Evolutionary conservation across 139 green algal genomes (phyloP).

Genomic region (Chlorella sp.): DNA sequence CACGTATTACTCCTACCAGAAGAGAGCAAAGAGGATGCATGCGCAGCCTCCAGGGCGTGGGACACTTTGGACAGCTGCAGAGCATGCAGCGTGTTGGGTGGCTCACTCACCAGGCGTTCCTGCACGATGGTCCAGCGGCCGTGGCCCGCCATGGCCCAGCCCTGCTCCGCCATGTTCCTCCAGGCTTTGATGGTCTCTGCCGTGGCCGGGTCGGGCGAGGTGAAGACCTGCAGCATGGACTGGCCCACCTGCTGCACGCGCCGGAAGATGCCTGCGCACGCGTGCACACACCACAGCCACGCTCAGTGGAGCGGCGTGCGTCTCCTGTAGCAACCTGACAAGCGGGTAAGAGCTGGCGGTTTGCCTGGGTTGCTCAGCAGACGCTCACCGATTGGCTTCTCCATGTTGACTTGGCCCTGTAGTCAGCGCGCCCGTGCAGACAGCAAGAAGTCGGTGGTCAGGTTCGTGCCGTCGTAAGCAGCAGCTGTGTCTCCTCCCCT

Average conservation of each 20-base stretch:
- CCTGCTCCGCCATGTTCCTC: constrained; percentile 19
- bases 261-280: constrained; percentile 6
- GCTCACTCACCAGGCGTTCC: constrained; percentile 31
- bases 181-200: constrained; percentile 14
- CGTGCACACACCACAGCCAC: neutral
- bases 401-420: constrained; percentile 33
- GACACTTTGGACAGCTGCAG: too few species aligned
- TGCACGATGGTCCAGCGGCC: constrained; percentile 33
- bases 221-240: constrained; percentile 13
- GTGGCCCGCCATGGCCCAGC: constrained; percentile 28
- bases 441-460: constrained; percentile 1
- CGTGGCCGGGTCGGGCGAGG: constrained; percentile 2
- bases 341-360: neutral
- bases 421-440: neutral
- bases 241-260: neutral
- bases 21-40: too few species aligned
- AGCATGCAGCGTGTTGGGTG: too few species aligned
- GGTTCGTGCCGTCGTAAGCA: too few species aligned
- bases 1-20: too few species aligned
- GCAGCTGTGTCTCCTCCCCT: neutral
- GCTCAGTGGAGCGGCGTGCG: neutral
- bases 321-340: neutral
- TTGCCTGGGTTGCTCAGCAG: neutral
- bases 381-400: constrained; percentile 30
- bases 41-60: too few species aligned